phyloP scores from a whole-genome alignment of 257 asterid genomes.

The Fraxinus anomala region DNA sequence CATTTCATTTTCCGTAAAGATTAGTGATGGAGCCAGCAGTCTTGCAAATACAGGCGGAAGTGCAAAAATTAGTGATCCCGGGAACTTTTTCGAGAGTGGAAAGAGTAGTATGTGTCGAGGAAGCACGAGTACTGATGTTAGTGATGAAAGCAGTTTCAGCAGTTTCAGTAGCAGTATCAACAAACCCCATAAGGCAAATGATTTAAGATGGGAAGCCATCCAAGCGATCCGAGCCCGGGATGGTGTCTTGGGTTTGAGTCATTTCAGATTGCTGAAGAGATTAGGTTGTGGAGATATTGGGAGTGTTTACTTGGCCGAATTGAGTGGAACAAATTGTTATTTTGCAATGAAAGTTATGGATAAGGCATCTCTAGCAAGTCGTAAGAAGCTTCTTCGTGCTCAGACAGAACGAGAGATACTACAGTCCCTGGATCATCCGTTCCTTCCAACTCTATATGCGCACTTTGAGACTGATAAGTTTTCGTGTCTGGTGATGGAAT shows the following conservation, averaged over 20 bases:
- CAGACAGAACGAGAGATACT: conserved; percentile 75
- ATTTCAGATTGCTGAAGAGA: conserved; percentile 64
- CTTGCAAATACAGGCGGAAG: conserved; percentile 60
- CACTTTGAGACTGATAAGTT: conserved; percentile 76
- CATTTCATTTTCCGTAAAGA: conserved; percentile 43
- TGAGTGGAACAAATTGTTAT: conserved; percentile 68
- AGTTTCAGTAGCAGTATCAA: conserved; percentile 62
- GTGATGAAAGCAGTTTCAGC: conserved; percentile 73
- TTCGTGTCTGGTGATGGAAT: conserved; percentile 78
- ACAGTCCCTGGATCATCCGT: conserved; percentile 75
- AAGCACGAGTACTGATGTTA: conserved; percentile 66
- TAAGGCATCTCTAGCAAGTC: conserved; percentile 63
- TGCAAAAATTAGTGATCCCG: conserved; percentile 53
- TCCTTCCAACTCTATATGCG: conserved; percentile 62
- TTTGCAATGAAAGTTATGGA: conserved; percentile 82
- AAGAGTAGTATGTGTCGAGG: conserved; percentile 73
- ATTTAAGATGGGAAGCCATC: conserved; percentile 70
- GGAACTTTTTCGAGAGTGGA: conserved; percentile 58
- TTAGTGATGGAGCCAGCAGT: conserved; percentile 48
- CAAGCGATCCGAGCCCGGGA: conserved; percentile 62
- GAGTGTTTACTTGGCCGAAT: conserved; percentile 67
- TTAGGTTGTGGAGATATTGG: conserved; percentile 81
- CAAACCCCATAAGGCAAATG: conserved; percentile 79
- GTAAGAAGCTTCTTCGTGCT: conserved; percentile 77
- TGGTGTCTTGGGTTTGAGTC: conserved; percentile 58